Percentiles rank a stretch among this genome's conserved stretches.
phyloP scores from a whole-genome alignment of 495 filamentous ascomycete species.

The Penicillium bovifimosum region DNA sequence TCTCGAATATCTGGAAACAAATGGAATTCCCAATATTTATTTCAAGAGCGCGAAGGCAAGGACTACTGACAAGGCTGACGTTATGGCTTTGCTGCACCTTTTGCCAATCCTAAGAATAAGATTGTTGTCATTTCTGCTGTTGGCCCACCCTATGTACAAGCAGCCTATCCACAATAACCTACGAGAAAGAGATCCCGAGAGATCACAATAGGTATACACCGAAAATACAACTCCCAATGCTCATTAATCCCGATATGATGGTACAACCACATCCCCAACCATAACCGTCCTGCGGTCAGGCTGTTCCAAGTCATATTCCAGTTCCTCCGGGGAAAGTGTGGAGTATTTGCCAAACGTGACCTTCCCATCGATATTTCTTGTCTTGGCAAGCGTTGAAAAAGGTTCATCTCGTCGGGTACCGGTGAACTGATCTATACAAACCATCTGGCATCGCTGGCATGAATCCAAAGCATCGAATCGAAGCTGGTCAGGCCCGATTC shows the following conservation, averaged over 20 bases:
- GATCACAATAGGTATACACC: not conserved
- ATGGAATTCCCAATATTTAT: not conserved
- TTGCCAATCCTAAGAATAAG: slow-evolving; percentile 2
- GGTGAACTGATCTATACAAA: slow-evolving; percentile 84
- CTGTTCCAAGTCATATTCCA: slow-evolving; percentile 14
- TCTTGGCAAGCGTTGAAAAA: slow-evolving; percentile 82
- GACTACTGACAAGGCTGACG: slow-evolving; percentile 33
- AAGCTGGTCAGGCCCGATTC: slow-evolving; percentile 31
- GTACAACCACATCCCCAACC: slow-evolving; percentile 41
- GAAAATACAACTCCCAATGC: not conserved
- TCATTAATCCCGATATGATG: slow-evolving; percentile 21
- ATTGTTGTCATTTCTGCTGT: not conserved
- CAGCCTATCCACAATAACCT: not conserved
- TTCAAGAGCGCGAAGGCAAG: slow-evolving; percentile 30
- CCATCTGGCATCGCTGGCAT: slow-evolving; percentile 90
- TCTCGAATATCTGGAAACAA: not conserved
- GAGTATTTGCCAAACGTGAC: slow-evolving; percentile 85
- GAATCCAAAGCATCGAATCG: slow-evolving; percentile 68
- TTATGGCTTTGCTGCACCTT: slow-evolving; percentile 38
- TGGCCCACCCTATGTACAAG: not conserved
- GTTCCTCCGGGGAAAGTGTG: slow-evolving; percentile 22
- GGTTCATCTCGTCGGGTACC: slow-evolving; percentile 76
- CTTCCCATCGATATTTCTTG: slow-evolving; percentile 71
- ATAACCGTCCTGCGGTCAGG: slow-evolving; percentile 29
- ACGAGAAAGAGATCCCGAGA: not conserved